Base-by-base conservation (phyloP, 768 basidiomycete genomes). In the Lentinula sp. region DNA sequence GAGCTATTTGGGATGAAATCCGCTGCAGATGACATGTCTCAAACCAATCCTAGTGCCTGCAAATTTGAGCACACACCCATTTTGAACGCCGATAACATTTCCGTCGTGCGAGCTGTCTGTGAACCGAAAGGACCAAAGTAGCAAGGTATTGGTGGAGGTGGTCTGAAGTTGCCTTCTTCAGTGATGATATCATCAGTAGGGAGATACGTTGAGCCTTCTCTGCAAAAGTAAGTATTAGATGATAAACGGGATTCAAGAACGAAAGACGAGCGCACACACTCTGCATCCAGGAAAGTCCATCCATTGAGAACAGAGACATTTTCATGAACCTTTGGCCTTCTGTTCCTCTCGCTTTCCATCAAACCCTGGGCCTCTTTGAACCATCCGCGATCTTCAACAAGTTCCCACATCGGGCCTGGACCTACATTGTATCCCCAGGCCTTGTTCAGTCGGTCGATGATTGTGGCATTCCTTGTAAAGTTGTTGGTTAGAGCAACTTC, bases 361-460 rank as follows among this genome's bases (percentile, higher is more conserved):
- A 76, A 76, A 23, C 35, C 35, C 36, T 68, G 61, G 3, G 81
- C 77, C 65, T 93, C 91, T 67, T 89, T 91, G 70, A 77, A 93
- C 82, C 88, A 93, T 1, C 81, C 83, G 54, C 90, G 73, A 64
- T 94, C 92, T 67, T 94, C 92, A 46, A 81, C 72, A 39, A 92
- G 71, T 61, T 92, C 87, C 90, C 91, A 93, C 6, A 91, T 66
- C 1, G 91, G 90, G 0, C 92, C 91, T 2, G 83, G 69, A 3
- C 91, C 90, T 13, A 89, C 82, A 64, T 89, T 90, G 66, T 82
- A 85, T 0, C 87, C 85, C 87, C 86, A 90, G 0, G 87, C 77
- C 66, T 85, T 90, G 66, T 79, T 85, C 8, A 88, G 72, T n/a
- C 87, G 78, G 54, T 82, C 80, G 1, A 77, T 77, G 43, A 87